Evolutionary conservation across 495 filamentous ascomycete species (phyloP).

Genomic region (Aspergillus funiculosus): DNA sequence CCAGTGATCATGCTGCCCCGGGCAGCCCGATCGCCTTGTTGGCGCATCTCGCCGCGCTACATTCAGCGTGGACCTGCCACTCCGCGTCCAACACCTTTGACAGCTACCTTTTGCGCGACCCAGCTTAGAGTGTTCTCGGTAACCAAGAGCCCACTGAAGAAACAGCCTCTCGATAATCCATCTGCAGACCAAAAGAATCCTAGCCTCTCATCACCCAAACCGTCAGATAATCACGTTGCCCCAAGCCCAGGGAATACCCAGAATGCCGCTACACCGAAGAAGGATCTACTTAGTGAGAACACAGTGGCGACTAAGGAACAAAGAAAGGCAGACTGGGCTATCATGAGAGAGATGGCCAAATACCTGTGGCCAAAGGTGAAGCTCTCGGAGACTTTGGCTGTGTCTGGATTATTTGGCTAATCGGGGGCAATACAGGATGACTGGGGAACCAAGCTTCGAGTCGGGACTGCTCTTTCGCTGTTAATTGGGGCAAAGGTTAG

Average conservation of each 20-base stretch:
- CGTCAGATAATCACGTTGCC: slow-evolving; percentile 18
- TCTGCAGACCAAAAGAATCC: slow-evolving; percentile 13
- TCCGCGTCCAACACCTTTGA: slow-evolving; percentile 25
- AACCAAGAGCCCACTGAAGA: slow-evolving; percentile 14
- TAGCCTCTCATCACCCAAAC: slow-evolving; percentile 6
- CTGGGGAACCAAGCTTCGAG: slow-evolving; percentile 73
- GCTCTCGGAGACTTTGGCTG: neutral
- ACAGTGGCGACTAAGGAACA: slow-evolving; percentile 69
- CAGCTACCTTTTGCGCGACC: slow-evolving; percentile 17
- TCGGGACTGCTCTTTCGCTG: slow-evolving; percentile 71
- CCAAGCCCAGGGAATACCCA: slow-evolving; percentile 21
- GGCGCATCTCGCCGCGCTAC: slow-evolving; percentile 31
- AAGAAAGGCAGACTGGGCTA: slow-evolving; percentile 94
- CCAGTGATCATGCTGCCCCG: slow-evolving; percentile 39
- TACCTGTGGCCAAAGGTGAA: slow-evolving; percentile 93
- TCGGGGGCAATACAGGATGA: slow-evolving; percentile 49
- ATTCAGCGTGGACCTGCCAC: slow-evolving; percentile 27
- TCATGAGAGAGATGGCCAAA: slow-evolving; percentile 93
- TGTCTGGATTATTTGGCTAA: slow-evolving; percentile 10
- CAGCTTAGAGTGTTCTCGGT: slow-evolving; percentile 32
- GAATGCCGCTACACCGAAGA: slow-evolving; percentile 35
- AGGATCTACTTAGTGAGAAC: slow-evolving; percentile 51
- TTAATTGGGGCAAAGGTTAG: slow-evolving; percentile 79
- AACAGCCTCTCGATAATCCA: slow-evolving; percentile 17
- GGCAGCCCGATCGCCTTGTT: slow-evolving; percentile 39